phyloP scores from a whole-genome alignment of 345 rosid species.

The Salix viminalis region DNA sequence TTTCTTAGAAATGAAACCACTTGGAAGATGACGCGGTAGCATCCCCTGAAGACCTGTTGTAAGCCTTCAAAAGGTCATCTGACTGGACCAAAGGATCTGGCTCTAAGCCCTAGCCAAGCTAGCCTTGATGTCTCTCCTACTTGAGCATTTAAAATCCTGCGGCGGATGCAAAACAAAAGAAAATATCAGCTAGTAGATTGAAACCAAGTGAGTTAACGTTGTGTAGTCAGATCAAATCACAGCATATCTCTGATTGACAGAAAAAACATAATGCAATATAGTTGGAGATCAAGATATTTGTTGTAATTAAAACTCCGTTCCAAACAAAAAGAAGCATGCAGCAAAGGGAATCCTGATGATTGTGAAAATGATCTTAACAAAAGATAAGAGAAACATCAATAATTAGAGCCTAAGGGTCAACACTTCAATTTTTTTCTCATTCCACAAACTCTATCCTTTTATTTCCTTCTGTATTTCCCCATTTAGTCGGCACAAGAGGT shows the following conservation, averaged over 20 bases:
- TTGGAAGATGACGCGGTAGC: constrained; percentile 43
- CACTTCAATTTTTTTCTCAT: neutral
- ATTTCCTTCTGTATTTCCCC: neutral
- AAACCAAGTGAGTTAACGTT: neutral
- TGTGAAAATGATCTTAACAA: no score
- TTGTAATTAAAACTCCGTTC: neutral
- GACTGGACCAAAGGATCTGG: constrained; percentile 79
- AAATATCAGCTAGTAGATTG: neutral
- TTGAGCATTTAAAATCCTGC: constrained; percentile 71
- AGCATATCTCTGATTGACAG: neutral
- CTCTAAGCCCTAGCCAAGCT: constrained; percentile 85
- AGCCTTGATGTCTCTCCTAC: constrained; percentile 68
- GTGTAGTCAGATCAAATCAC: neutral
- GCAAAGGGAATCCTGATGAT: neutral
- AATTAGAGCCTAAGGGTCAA: neutral
- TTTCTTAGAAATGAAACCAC: constrained; percentile 84
- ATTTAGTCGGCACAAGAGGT: neutral
- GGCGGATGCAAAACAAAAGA: neutral
- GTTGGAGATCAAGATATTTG: neutral
- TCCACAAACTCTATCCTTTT: neutral
- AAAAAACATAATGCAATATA: neutral
- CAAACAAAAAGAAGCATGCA: neutral
- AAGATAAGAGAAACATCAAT: neutral
- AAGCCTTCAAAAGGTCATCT: constrained; percentile 61
- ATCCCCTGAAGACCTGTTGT: constrained; percentile 56